Conservation (phyloP, 2,329 filamentous ascomycete species). For the Dactylella cylindrospora region DNA sequence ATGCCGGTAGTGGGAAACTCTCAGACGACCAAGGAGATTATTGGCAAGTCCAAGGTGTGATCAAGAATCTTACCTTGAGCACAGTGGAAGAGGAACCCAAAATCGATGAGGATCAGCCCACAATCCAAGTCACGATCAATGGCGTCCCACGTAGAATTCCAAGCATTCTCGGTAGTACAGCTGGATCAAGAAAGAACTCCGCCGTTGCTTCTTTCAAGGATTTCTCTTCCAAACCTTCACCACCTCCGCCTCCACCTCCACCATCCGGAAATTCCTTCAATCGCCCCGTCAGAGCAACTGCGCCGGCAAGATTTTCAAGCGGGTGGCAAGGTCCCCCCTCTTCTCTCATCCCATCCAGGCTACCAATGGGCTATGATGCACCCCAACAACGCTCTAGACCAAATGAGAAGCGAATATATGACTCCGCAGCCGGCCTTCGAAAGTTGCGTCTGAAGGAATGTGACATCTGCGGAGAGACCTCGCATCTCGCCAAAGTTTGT, state of each 20-base stretch:
- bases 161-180: conserved; percentile 7
- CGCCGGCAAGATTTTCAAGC: conserved; percentile 5
- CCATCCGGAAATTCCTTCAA: conserved; percentile 5
- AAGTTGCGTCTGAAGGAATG: conserved; percentile 22
- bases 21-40: background rate
- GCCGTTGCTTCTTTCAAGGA: too few relatives aligned
- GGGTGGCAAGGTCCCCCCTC: conserved; percentile 5
- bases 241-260: conserved; percentile 1
- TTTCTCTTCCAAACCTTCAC: background rate
- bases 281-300: conserved; percentile 4
- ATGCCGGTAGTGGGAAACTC: background rate
- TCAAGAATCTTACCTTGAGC: too few relatives aligned
- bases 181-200: conserved; percentile 7
- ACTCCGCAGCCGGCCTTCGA: background rate
- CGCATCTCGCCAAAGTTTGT: conserved; percentile 20
- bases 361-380: background rate
- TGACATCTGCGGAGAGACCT: conserved; percentile 7
- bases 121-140: conserved; percentile 16
- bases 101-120: background rate
- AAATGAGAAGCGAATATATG: background rate
- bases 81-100: too few relatives aligned
- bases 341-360: background rate
- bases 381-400: background rate
- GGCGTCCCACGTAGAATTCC: conserved; percentile 33
- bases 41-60: too few relatives aligned